Base-by-base conservation (phyloP, 768 basidiomycete genomes). In the Mycena filopes region DNA sequence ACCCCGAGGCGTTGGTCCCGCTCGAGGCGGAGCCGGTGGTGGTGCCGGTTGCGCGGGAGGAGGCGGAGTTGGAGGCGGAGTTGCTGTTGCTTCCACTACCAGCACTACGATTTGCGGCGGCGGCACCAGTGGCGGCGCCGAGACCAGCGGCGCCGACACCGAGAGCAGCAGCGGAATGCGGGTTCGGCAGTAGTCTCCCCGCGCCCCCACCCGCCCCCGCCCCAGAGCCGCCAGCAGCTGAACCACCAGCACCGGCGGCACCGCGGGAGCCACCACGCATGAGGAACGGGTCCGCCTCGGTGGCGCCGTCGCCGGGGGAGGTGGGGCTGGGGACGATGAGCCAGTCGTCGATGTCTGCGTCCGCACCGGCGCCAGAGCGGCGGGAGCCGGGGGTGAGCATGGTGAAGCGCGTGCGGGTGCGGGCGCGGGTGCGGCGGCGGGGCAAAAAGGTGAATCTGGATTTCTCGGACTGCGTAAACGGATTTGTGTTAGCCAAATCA, bases 211-310 rank as follows among this genome's bases (percentile, higher is more conserved):
- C n/a, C n/a, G n/a, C n/a, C n/a, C n/a, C n/a, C n/a, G n/a, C n/a
- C n/a, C n/a, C n/a, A n/a, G n/a, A n/a, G n/a, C n/a, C n/a, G n/a
- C n/a, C n/a, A n/a, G n/a, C n/a, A n/a, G n/a, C n/a, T n/a, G n/a
- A n/a, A n/a, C n/a, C n/a, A n/a, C n/a, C n/a, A n/a, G n/a, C n/a
- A n/a, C n/a, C n/a, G n/a, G n/a, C n/a, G 33, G 33, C 7, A 12
- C 7, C 12, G 33, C 33, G 33, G 33, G 36, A 2, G 36, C 36
- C 2, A 36, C 36, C 36, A 33, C 60, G 45, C 23, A 51, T 65
- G 36, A 69, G 53, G 42, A 69, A 69, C 3, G 68, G 68, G 49
- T 69, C 68, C 38, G 61, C 68, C 42, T 69, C 68, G 7, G 36
- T 2, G 63, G 57, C 36, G 54, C 55, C 48, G 28, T 41, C 11